Evolutionary conservation across 106 monocot species (phyloP), one percentile per base, ranked within the genome.

Genomic region (Vanilla planifolia): DNA sequence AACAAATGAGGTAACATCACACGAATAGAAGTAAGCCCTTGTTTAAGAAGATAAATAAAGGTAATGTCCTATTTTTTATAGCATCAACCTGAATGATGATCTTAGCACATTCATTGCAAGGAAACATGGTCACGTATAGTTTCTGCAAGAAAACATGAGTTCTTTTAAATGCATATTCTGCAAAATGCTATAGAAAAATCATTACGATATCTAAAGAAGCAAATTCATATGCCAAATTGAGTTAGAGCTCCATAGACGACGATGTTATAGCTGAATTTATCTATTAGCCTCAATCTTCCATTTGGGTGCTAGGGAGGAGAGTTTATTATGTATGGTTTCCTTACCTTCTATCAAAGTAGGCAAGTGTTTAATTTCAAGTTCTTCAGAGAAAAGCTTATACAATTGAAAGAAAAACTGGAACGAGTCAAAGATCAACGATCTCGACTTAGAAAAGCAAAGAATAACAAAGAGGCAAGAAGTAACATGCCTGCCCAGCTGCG

Each of bases 91-190:
- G 93, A 67, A 94, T 94, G 64, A 94, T 89, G 37, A 94, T 71
- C 72, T 94, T 94, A 44, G 93, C 93, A 62, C 93, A 94, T 74
- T 94, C 93, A 62, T 94, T 94, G 63, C 93, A 94, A 2, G 89
- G 93, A 61, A 94, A 94, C 93, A 94, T 94, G 47, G 93, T 94
- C 41, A 94, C 89, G 40, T 94, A 94, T 44, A 94, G 70, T 80
- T 75, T 89, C 93, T 94, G 85, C 71, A 75, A 59, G 37, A 40
- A 47, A 27, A 58, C 23, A 58, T 34, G 24, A 25, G 11, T 33
- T 21, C 6, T 1, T 23, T 48, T 48, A 48, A 48, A 10, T 11
- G 25, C n/a, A n/a, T n/a, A n/a, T n/a, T n/a, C n/a, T n/a, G n/a
- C n/a, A n/a, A n/a, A n/a, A n/a, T n/a, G n/a, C n/a, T n/a, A n/a